A percentile compares a stretch with the other conserved stretches of the same genome.
Evolutionary conservation across 177 flowering plant genomes (phyloP).

Genomic region (Vitis hybrid): DNA sequence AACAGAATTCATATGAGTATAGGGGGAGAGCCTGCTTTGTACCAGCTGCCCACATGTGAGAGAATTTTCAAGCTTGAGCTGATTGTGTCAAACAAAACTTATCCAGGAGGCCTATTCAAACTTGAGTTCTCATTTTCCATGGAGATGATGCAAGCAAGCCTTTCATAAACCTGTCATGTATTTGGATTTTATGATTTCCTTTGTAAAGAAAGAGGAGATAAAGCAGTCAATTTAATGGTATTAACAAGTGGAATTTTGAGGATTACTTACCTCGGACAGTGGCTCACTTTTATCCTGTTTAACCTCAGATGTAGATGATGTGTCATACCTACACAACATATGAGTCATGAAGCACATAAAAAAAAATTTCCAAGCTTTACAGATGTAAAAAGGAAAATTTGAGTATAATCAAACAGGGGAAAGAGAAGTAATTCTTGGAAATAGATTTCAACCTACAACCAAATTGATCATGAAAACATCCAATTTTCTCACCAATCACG

Average conservation of each 20-base stretch:
- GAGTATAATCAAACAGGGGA: not conserved
- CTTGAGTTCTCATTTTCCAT: slow-evolving; percentile 81
- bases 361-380: not conserved
- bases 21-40: not conserved
- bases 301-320: slow-evolving; percentile 29
- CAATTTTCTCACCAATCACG: slow-evolving; percentile 67
- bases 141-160: slow-evolving; percentile 74
- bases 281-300: slow-evolving; percentile 30
- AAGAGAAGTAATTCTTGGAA: not conserved
- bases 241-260: not conserved
- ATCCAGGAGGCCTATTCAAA: slow-evolving; percentile 27
- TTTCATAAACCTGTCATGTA: slow-evolving; percentile 61
- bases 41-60: not conserved
- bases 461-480: not conserved
- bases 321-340: slow-evolving; percentile 62
- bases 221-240: not conserved
- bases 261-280: slow-evolving; percentile 58
- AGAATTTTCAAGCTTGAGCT: not conserved
- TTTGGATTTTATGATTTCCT: too few relatives aligned
- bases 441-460: not conserved
- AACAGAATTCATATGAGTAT: not conserved
- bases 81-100: not conserved
- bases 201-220: not conserved
- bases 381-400: not conserved
- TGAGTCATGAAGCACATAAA: not conserved